Base-by-base conservation (phyloP, 2,329 filamentous ascomycete genomes). In the Calonectria montana region DNA sequence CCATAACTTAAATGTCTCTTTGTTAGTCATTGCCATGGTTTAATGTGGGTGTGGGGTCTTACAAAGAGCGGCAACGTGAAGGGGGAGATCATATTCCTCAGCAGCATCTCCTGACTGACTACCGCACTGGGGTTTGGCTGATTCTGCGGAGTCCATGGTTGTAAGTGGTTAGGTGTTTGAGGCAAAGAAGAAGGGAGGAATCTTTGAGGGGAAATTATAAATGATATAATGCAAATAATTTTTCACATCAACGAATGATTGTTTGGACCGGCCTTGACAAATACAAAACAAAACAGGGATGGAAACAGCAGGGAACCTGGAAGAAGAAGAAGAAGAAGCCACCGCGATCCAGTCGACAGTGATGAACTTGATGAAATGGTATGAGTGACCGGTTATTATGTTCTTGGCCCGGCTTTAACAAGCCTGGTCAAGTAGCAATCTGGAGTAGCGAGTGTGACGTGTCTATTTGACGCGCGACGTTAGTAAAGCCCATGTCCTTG, bases 11-110 rank as follows among this genome's bases (percentile, higher is more conserved):
- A 3, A 10, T 7, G 4, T 1, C 2, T 21, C 0, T 15, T 31
- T 3, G 29, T 72, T 55, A 71, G 41, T 23, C n/a, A 2, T 21
- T 35, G 3, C 53, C 21, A 23, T 4, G 15, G 1, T 45, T 27
- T 4, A 1, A 15, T 16, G 4, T 18, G 12, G n/a, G 8, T 15
- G 10, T 15, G 47, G 21, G 57, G 35, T 68, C 81, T 45, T 76
- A 82, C 81, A 82, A 45, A 82, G 70, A 45, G 79, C 81, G 15
- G 70, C 78, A 27, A 82, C 74, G 63, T 82, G 81, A 9, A 80
- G 57, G 3, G 47, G 70, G 9, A 82, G 39, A 37, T 81, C 75
- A 57, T 82, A 82, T 18, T 79, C 75, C 9, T 68, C 73, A 0
- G 62, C 15, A 8, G 13, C 35, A 2, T 55, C 72, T 0, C 35